phyloP scores from a whole-genome alignment of 148 eudicot species.

The Arctostaphylos glauca region DNA sequence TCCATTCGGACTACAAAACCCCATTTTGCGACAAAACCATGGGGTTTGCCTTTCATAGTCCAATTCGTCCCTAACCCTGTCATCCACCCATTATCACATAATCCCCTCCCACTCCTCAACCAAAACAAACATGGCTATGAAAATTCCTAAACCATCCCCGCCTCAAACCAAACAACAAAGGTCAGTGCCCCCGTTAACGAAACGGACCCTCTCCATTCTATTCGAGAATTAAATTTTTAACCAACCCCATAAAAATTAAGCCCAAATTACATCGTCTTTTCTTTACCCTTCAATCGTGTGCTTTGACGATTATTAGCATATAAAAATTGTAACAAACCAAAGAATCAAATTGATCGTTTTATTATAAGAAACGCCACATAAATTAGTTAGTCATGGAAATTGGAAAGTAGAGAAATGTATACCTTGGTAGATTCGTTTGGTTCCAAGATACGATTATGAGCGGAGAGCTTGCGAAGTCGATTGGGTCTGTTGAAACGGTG shows the following conservation, averaged over 20 bases:
- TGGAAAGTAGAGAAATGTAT: background rate
- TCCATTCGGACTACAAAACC: no score
- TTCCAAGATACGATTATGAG: background rate
- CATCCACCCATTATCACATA: no score
- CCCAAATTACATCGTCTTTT: background rate
- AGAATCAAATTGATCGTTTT: background rate
- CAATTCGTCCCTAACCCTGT: no score
- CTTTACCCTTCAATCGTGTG: background rate
- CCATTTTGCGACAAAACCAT: no score
- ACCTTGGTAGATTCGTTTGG: conserved; percentile 19
- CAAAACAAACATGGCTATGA: no score
- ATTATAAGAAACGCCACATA: background rate
- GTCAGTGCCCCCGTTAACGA: no score
- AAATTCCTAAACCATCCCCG: no score
- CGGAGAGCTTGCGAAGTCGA: conserved; percentile 13
- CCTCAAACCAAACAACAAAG: no score
- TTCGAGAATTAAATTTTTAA: background rate
- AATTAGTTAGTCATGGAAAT: background rate
- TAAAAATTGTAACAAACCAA: background rate
- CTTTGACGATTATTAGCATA: background rate
- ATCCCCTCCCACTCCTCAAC: no score
- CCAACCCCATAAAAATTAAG: background rate
- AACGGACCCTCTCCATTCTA: no score
- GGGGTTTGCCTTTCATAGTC: no score
- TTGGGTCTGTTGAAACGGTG: background rate